Base-by-base conservation (phyloP, 306 rosid genomes). In the Lablab purpureus region DNA sequence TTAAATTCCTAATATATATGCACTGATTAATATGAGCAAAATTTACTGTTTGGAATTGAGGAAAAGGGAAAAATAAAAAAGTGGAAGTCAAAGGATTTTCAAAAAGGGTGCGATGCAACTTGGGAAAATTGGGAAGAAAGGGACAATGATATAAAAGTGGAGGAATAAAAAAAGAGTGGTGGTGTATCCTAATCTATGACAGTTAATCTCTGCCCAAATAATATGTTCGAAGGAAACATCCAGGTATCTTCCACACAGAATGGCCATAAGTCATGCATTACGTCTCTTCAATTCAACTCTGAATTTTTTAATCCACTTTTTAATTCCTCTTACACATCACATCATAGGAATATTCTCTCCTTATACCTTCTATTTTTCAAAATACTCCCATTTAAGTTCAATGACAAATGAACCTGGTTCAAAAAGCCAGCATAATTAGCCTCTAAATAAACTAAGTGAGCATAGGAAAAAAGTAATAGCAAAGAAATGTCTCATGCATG, bases 241-340 rank as follows among this genome's bases (percentile, higher is more conserved):
- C 69, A 13, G 51, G 92, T 28, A 82, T 63, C 79, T 89, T 89
- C 92, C 84, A 4, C 72, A 34, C 60, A 34, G 8, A 46, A 11
- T 3, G 45, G 14, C 65, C 72, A 5, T 11, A 41, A 51, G 73
- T 87, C 88, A 72, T 14, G 45, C 77, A 37, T 75, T 86, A 76
- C 80, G 85, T 84, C 76, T 62, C 36, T 23, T 34, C 64, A 21
- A 51, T 46, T 40, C 10, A 25, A 4, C 18, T 54, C 5, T 45
- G 5, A 28, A 4, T 59, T 6, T 37, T 0, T 51, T 21, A 14
- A 23, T 77, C 27, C 40, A 77, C 47, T 14, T 67, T 37, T 6
- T 67, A 77, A 15, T 6, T 62, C 32, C 2, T 7, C 17, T 36
- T 32, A 1, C 4, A 58, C 9, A 6, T 4, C 1, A 58, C 19